Base-by-base conservation (phyloP, 108 stramenopile genomes). In the Cafeteria roenbergensis region DNA sequence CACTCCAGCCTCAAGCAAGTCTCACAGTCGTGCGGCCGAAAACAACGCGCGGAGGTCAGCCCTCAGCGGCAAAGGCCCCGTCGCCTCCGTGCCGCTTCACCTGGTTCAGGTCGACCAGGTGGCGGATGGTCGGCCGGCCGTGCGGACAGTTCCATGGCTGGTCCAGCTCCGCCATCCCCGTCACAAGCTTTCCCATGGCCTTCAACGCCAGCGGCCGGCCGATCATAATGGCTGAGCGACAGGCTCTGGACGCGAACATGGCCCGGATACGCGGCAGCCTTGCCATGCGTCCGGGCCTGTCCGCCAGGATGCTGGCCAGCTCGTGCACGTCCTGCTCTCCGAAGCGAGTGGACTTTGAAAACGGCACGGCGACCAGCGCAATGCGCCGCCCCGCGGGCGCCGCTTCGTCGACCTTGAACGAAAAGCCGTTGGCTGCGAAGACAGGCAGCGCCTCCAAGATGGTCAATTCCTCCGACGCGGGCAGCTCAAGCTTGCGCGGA, bases 141-240 rank as follows among this genome's bases (percentile, higher is more conserved):
- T 83, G 82, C 1, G 82, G 82, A 34, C 82, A 83, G 37, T 82
- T 83, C 82, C 82, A 83, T 12, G 82, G 82, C 68, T 80, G 78
- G 35, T 81, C 75, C n/a, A 83, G 54, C n/a, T 37, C 54, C 2
- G 63, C 75, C 62, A 83, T 55, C 34, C 78, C 56, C 21, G 55
- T 48, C 38, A 83, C 68, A 2, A 83, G 67, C 24, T 51, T 34
- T 20, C 33, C 34, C 82, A 82, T 82, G 63, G 78, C 69, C 0
- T 70, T n/a, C 12, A 14, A 29, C 34, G 52, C 53, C 36, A 83
- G 48, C 26, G 76, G 53, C 14, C 30, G 69, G 17, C 82, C 82
- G 48, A 83, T 82, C 82, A 83, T 83, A 48, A 83, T 72, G 30
- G 81, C 74, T 27, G 34, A 48, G 14, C 82, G 80, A 53, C 82